Conservation (phyloP, 768 basidiomycete genomes). For the Psilocybe azurescens region DNA sequence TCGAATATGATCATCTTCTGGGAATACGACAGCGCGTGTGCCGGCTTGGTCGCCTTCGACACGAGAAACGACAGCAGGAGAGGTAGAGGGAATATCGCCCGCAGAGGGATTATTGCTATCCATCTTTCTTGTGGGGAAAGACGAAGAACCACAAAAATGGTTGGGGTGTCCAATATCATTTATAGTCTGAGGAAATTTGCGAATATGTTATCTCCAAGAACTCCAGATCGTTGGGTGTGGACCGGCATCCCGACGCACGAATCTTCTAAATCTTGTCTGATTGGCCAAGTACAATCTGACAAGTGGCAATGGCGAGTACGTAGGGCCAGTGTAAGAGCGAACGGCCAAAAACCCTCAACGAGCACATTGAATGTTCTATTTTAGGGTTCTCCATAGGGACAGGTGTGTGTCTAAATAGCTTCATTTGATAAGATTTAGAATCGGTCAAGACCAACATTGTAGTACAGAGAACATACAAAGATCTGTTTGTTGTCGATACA, state of each 20-base stretch:
- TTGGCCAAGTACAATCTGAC: constrained; percentile 25
- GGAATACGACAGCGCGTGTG: constrained; percentile 57
- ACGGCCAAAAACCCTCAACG: constrained; percentile 47
- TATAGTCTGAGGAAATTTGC: constrained; percentile 11
- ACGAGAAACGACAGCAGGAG: constrained; percentile 21
- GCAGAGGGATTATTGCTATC: constrained; percentile 23
- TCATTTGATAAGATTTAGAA: constrained; percentile 4
- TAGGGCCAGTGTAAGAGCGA: constrained; percentile 28
- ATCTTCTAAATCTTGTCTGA: constrained; percentile 15
- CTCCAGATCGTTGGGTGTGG: constrained; percentile 1
- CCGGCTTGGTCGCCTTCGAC: constrained; percentile 36
- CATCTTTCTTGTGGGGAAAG: constrained; percentile 22
- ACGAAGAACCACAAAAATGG: constrained; percentile 10
- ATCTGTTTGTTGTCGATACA: neutral
- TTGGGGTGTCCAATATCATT: constrained; percentile 9
- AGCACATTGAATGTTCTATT: constrained; percentile 21
- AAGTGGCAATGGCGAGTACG: constrained; percentile 23
- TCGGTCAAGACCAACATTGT: neutral
- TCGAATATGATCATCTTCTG: constrained; percentile 38
- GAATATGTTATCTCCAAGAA: constrained; percentile 17
- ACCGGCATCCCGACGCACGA: constrained; percentile 22
- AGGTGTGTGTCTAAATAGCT: neutral
- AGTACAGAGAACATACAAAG: neutral
- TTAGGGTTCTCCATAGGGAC: constrained; percentile 22
- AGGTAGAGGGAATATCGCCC: constrained; percentile 23